Conservation (phyloP, 345 rosid genomes). For the Aethionema arabicum region DNA sequence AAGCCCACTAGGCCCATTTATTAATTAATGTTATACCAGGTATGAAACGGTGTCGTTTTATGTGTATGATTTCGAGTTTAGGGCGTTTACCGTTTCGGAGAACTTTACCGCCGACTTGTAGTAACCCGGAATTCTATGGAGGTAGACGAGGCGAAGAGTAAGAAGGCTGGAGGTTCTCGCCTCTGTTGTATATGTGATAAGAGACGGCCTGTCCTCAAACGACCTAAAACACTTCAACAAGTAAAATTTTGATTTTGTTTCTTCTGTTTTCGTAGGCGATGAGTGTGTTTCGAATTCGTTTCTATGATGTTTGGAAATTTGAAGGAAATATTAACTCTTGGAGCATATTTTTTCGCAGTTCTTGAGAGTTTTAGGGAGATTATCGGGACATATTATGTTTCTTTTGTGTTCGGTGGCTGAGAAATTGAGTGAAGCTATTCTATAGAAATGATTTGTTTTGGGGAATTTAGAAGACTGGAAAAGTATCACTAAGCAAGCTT, state of each 20-base stretch:
- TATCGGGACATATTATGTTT: background rate
- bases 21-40: background rate
- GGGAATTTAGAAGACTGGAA: background rate
- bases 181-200: conserved; percentile 61
- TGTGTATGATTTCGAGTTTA: background rate
- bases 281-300: no score
- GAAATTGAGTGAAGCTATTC: background rate
- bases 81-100: background rate
- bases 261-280: background rate
- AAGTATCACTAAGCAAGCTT: conserved; percentile 10
- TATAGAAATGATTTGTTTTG: background rate
- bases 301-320: no score
- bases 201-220: conserved; percentile 67
- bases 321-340: no score
- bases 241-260: conserved; percentile 33
- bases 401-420: background rate
- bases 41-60: conserved; percentile 4
- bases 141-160: conserved; percentile 37
- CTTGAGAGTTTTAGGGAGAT: no score
- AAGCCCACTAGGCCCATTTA: conserved; percentile 23
- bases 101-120: no score
- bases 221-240: conserved; percentile 92
- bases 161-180: conserved; percentile 47
- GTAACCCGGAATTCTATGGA: no score
- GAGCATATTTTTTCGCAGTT: no score